Conservation (phyloP, 768 basidiomycete species). For the Boletus sp. region DNA sequence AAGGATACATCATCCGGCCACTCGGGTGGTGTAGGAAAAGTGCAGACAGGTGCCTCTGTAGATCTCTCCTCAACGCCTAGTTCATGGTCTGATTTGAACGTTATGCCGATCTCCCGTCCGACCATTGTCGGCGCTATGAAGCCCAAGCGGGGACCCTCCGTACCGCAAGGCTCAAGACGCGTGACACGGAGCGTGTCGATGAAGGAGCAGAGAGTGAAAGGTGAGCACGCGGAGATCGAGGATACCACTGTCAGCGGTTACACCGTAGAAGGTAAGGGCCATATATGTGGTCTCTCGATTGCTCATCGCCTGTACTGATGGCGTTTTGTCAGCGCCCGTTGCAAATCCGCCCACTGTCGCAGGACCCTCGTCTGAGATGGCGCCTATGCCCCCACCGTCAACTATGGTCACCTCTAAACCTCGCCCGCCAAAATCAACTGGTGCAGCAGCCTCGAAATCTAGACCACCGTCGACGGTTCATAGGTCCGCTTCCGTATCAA, state of each 20-base stretch:
- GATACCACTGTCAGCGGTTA: neutral
- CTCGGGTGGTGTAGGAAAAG: neutral
- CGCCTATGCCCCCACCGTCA: conserved; percentile 1
- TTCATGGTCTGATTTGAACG: neutral
- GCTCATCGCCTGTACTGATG: neutral
- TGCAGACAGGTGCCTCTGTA: neutral
- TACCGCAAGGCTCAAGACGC: conserved; percentile 14
- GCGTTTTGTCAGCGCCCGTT: neutral
- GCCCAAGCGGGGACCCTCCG: conserved; percentile 14
- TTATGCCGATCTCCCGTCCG: neutral
- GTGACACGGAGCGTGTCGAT: conserved; percentile 30
- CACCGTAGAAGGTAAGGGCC: neutral
- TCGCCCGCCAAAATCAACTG: conserved; percentile 8
- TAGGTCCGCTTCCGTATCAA: conserved; percentile 12
- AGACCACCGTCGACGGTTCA: neutral
- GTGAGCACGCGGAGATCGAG: neutral
- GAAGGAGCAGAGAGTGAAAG: conserved; percentile 16
- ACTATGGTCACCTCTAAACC: neutral
- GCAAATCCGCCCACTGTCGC: neutral
- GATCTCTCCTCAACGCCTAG: neutral
- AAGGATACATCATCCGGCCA: neutral
- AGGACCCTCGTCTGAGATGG: neutral
- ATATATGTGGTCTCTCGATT: neutral
- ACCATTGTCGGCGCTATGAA: conserved; percentile 12
- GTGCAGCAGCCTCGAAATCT: neutral